Evolutionary conservation across 257 asterid species (phyloP).

Genomic region (Haberlea rhodopensis): DNA sequence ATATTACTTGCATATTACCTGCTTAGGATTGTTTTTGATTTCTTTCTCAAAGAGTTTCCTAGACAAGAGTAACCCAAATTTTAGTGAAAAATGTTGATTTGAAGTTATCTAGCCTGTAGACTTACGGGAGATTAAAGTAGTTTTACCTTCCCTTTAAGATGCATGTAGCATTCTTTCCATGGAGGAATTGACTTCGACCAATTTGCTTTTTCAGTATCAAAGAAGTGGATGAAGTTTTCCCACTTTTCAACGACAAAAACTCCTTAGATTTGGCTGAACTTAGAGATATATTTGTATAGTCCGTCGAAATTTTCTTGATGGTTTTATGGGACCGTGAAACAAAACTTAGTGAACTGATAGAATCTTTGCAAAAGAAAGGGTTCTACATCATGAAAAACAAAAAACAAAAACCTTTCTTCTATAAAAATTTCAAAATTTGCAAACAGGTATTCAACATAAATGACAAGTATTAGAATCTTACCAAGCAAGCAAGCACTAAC

Average conservation of each 20-base stretch:
- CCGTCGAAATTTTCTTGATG: conserved; percentile 44
- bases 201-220: conserved; percentile 41
- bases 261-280: conserved; percentile 44
- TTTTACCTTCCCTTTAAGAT: conserved; percentile 65
- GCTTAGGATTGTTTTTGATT: conserved; percentile 33
- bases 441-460: conserved; percentile 14
- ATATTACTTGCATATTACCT: conserved; percentile 40
- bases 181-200: conserved; percentile 27
- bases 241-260: conserved; percentile 38
- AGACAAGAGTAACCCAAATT: conserved; percentile 19
- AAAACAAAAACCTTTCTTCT: conserved; percentile 14
- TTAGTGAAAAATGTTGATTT: conserved; percentile 20
- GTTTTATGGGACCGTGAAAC: conserved; percentile 66
- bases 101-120: background rate
- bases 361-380: conserved; percentile 68
- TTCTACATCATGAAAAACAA: conserved; percentile 51
- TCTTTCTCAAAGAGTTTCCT: conserved; percentile 60
- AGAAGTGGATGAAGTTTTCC: conserved; percentile 42
- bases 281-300: conserved; percentile 45
- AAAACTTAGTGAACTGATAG: conserved; percentile 57
- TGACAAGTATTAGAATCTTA: conserved; percentile 29
- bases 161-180: conserved; percentile 33
- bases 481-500: conserved; percentile 74
- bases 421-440: conserved; percentile 1
- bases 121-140: conserved; percentile 8